phyloP scores from a whole-genome alignment of 2,329 filamentous ascomycete genomes.

The Alternaria longipes region DNA sequence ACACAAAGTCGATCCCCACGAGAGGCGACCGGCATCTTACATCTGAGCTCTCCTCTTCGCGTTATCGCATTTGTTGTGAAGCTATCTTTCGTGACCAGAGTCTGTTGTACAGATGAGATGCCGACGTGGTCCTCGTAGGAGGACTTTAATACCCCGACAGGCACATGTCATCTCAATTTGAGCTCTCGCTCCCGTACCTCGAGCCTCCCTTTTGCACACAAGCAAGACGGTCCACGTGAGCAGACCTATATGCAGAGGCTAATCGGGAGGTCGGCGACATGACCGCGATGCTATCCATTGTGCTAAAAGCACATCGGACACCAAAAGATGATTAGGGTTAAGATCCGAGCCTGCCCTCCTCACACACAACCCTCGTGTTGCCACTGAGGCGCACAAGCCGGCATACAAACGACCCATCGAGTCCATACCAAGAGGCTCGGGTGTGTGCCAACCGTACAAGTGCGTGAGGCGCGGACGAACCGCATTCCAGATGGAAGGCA shows the following conservation, averaged over 20 bases:
- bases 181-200: slow-evolving; percentile 57
- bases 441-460: slow-evolving; percentile 59
- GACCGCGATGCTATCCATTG: slow-evolving; percentile 55
- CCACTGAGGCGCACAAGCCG: slow-evolving; percentile 49
- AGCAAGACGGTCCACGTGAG: slow-evolving; percentile 29
- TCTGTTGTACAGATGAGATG: slow-evolving; percentile 74
- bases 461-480: slow-evolving; percentile 54
- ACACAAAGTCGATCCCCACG: slow-evolving; percentile 62
- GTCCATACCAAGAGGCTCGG: slow-evolving; percentile 68
- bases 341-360: slow-evolving; percentile 82
- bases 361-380: slow-evolving; percentile 48
- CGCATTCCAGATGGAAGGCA: slow-evolving; percentile 71
- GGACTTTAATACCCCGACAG: slow-evolving; percentile 73
- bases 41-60: slow-evolving; percentile 58
- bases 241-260: slow-evolving; percentile 42
- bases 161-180: slow-evolving; percentile 76
- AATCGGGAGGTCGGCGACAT: slow-evolving; percentile 76
- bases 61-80: slow-evolving; percentile 54
- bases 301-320: slow-evolving; percentile 60
- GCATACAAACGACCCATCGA: slow-evolving; percentile 59
- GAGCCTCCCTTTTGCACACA: slow-evolving; percentile 52
- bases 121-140: slow-evolving; percentile 80
- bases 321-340: slow-evolving; percentile 93
- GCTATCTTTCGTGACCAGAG: slow-evolving; percentile 71
- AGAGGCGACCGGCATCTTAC: slow-evolving; percentile 62